Conservation (phyloP, 2,329 filamentous ascomycete genomes). For the Xylaria sp. region DNA sequence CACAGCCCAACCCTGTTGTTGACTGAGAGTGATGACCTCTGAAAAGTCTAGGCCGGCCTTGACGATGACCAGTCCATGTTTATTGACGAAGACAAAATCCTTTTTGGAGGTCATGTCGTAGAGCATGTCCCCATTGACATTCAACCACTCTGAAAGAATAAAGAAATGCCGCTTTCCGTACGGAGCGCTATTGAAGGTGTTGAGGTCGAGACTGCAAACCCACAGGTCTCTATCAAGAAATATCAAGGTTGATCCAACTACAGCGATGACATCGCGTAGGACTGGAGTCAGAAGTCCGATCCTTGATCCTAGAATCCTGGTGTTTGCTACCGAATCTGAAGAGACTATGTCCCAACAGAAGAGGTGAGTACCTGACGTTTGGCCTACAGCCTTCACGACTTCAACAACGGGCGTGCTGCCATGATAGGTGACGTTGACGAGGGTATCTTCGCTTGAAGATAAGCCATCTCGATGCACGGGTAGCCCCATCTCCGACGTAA, state of each 20-base stretch:
- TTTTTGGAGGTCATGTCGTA: conserved; percentile 21
- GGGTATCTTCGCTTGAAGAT: conserved; percentile 4
- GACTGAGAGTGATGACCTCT: conserved; percentile 24
- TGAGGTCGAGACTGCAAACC: conserved; percentile 28
- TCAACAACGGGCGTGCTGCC: conserved; percentile 17
- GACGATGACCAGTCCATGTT: conserved; percentile 19
- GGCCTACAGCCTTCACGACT: conserved; percentile 8
- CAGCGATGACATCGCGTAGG: conserved; percentile 19
- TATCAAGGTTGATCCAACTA: conserved; percentile 25
- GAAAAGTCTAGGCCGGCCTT: conserved; percentile 25
- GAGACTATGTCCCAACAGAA: conserved; percentile 20
- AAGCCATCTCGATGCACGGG: conserved; percentile 9
- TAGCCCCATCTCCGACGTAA: conserved; percentile 8
- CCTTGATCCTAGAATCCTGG: conserved; percentile 7
- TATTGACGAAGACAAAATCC: conserved; percentile 28
- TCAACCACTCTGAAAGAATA: conserved; percentile 27
- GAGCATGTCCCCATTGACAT: conserved; percentile 25
- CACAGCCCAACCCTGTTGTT: conserved; percentile 23
- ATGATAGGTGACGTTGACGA: conserved; percentile 8
- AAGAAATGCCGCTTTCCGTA: conserved; percentile 30
- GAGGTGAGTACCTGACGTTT: conserved; percentile 13
- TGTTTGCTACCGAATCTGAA: conserved; percentile 6
- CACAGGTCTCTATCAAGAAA: conserved; percentile 26
- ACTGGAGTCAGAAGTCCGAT: conserved; percentile 18
- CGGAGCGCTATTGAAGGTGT: conserved; percentile 21